These are phyloP conservation scores for Serendipita vermifera DNA, from an alignment of 768 basidiomycete genomes.

Conservation along the genomic window DNA sequence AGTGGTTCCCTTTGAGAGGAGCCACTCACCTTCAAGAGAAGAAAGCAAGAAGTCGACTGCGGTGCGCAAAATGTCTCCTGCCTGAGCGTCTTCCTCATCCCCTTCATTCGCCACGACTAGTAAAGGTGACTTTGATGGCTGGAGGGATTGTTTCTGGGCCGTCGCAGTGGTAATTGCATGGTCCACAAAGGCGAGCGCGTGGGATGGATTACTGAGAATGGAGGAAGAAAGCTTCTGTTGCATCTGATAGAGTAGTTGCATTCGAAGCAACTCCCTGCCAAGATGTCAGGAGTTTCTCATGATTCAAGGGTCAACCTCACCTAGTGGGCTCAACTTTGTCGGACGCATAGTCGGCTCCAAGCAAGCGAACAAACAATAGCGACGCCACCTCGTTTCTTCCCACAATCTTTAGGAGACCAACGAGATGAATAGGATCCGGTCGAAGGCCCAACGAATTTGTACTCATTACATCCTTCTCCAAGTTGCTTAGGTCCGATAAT, in stretches of 20 bases:
- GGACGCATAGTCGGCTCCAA: slow-evolving; percentile 26
- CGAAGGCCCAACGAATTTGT: slow-evolving; percentile 51
- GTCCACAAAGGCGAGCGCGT: slow-evolving; percentile 72
- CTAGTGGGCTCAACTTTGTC: slow-evolving; percentile 33
- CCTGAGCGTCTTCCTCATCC: slow-evolving; percentile 18
- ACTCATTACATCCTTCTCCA: slow-evolving; percentile 35
- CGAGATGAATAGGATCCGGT: slow-evolving; percentile 63
- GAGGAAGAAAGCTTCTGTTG: slow-evolving; percentile 52
- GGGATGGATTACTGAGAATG: slow-evolving; percentile 50
- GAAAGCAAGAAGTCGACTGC: slow-evolving; percentile 71
- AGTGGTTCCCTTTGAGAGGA: neutral
- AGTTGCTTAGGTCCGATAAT: slow-evolving; percentile 32
- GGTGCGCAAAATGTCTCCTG: slow-evolving; percentile 32
- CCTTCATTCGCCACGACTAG: slow-evolving; percentile 11
- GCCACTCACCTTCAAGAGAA: slow-evolving; percentile 61
- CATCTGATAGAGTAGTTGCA: slow-evolving; percentile 75
- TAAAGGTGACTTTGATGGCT: neutral
- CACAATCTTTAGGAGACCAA: slow-evolving; percentile 48
- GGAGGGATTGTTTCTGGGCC: neutral
- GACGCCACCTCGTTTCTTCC: slow-evolving; percentile 59
- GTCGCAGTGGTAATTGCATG: slow-evolving; percentile 49
- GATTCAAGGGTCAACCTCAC: slow-evolving; percentile 24
- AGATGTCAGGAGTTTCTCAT: slow-evolving; percentile 6
- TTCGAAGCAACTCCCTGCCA: slow-evolving; percentile 51
- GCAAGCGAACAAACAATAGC: slow-evolving; percentile 55